These are phyloP conservation scores for Stagonosporopsis rhizophila DNA, from an alignment of 2,329 filamentous ascomycete species.

Conservation along the genomic window DNA sequence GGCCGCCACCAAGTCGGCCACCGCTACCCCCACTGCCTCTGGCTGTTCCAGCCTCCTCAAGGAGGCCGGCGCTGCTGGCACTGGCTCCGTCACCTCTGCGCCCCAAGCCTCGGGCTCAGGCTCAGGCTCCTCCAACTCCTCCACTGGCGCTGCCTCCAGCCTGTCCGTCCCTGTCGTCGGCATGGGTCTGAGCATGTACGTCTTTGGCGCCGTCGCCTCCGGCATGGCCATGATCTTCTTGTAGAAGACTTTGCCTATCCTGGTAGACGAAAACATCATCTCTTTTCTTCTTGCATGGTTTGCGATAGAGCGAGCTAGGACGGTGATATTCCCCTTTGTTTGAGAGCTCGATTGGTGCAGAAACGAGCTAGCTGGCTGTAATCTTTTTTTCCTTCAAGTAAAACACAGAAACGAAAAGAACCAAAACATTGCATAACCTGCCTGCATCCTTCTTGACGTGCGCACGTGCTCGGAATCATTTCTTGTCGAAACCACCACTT, in stretches of 20 bases:
- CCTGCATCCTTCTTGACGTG: not conserved
- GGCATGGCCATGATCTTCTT: constrained; percentile 64
- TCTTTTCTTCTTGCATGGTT: constrained; percentile 10
- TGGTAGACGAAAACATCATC: not conserved
- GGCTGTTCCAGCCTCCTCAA: constrained; percentile 66
- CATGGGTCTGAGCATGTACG: constrained; percentile 58
- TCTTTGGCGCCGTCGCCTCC: constrained; percentile 58
- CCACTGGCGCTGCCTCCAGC: constrained; percentile 49
- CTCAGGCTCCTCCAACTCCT: constrained; percentile 17
- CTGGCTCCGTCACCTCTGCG: constrained; percentile 58
- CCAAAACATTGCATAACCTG: constrained; percentile 11
- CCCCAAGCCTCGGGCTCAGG: constrained; percentile 28
- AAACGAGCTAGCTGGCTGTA: constrained; percentile 11
- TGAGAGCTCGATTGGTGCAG: not conserved
- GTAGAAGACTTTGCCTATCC: constrained; percentile 41
- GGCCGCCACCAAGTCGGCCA: constrained; percentile 62
- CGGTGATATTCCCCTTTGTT: constrained; percentile 21
- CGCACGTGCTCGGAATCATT: not conserved
- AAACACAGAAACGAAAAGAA: constrained; percentile 12
- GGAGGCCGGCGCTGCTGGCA: constrained; percentile 68
- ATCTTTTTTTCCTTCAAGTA: constrained; percentile 1
- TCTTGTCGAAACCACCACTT: not conserved
- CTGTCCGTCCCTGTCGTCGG: constrained; percentile 56
- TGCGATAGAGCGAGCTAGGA: constrained; percentile 11
- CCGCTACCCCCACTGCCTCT: constrained; percentile 54